phyloP scores from a whole-genome alignment of 1,139 yeast species.

The Nakaseomyces delphensis region DNA sequence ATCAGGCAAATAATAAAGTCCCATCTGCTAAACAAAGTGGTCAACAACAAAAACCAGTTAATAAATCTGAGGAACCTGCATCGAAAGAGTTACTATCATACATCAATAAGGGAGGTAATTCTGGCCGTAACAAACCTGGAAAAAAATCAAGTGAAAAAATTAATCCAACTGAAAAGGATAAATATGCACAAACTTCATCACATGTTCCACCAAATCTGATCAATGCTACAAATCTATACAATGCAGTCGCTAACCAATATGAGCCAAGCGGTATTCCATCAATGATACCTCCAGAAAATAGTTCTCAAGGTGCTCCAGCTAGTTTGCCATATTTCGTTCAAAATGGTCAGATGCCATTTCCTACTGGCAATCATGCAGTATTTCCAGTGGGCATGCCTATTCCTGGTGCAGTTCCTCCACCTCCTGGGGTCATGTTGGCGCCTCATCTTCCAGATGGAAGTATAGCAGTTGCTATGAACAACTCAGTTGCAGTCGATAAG shows the following conservation, averaged over 20 bases:
- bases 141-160: conserved; percentile 5
- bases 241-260: conserved; percentile 29
- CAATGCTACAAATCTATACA: conserved; percentile 28
- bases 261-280: conserved; percentile 11
- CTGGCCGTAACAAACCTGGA: conserved; percentile 11
- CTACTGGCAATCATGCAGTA: conserved; percentile 23
- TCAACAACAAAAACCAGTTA: conserved; percentile 7
- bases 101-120: conserved; percentile 17
- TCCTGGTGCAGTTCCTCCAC: conserved; percentile 23
- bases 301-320: conserved; percentile 10
- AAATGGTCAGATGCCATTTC: conserved; percentile 26
- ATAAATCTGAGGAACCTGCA: conserved; percentile 11
- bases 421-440: conserved; percentile 13
- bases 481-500: conserved; percentile 10
- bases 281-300: conserved; percentile 3
- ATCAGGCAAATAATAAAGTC: conserved; percentile 8
- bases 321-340: conserved; percentile 25
- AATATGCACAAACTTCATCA: conserved; percentile 3
- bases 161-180: neutral
- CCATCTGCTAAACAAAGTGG: conserved; percentile 7
- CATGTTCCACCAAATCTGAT: conserved; percentile 9
- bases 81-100: conserved; percentile 26
- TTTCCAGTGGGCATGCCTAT: conserved; percentile 20
- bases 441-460: conserved; percentile 10
- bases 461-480: neutral